Conservation (phyloP, 495 filamentous ascomycete genomes). For the Elasticomyces elasticus region DNA sequence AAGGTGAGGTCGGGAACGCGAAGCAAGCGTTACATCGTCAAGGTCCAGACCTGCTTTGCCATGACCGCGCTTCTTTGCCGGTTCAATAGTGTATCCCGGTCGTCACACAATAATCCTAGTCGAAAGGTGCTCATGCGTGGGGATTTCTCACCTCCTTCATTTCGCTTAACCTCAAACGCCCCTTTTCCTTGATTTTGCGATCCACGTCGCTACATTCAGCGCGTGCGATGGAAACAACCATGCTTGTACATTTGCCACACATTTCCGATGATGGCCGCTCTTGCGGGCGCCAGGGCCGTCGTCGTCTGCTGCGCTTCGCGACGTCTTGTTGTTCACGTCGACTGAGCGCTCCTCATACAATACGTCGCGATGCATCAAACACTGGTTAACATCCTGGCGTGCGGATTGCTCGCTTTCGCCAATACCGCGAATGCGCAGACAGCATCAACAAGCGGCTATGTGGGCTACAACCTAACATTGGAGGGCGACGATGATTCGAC, state of each 20-base stretch:
- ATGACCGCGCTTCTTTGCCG: no score
- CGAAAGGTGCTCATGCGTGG: no score
- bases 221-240: not conserved
- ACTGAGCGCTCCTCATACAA: not conserved
- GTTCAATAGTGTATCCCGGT: no score
- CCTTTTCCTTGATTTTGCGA: not conserved
- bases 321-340: not conserved
- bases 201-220: not conserved
- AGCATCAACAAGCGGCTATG: conserved; percentile 37
- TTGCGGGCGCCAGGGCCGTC: not conserved
- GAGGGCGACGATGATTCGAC: conserved; percentile 40
- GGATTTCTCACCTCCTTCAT: no score
- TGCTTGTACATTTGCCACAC: not conserved
- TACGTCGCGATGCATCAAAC: not conserved
- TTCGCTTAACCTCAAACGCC: not conserved
- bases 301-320: not conserved
- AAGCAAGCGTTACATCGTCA: no score
- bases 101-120: no score
- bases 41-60: no score
- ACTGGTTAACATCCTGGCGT: not conserved
- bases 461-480: conserved; percentile 43
- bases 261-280: not conserved
- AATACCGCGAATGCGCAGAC: conserved; percentile 19
- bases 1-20: no score
- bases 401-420: conserved; percentile 23